Base-by-base conservation (phyloP, 2,329 filamentous ascomycete species). In the Aquanectria penicillioides region DNA sequence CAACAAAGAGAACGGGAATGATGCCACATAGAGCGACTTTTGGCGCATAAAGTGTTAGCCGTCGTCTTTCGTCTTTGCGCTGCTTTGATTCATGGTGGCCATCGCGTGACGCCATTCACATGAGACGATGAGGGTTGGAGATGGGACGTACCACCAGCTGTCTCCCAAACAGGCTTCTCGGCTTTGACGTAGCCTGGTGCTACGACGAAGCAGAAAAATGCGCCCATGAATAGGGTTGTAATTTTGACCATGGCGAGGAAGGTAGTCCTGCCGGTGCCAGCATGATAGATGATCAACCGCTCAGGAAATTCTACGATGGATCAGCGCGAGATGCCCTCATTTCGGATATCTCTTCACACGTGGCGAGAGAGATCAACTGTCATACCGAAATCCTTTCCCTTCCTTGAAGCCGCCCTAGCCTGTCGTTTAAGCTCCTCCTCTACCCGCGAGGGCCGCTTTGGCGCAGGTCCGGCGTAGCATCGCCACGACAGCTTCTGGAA, bases 221-320 rank as follows among this genome's bases (percentile, higher is more conserved):
- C 83, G 54, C 89, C 89, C 33, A 91, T 74, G 60, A 93, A 86
- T 34, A 95, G 81, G 3, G 89, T 89, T 1, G 87, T 87, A 54
- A 94, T 77, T 69, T 93, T 92, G 61, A 91, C 74, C 70, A 87
- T 85, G 44, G 89, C 90, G 40, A 94, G 77, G 64, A 90, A 89
- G 6, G 87, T 85, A 25, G 85, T 89, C 57, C 86, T 83, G 8
- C 83, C 82, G 1, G 86, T 89, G 49, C 92, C 91, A 50, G 88
- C 88, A 76, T 93, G 90, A 74, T 92, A 96, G 61, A 96, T 84
- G 65, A 93, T 82, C 23, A 94, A 71, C 12, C 78, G 79, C 62
- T 86, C 81, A 0, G 87, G 86, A 57, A 83, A 83, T 28, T 75
- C 82, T 86, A 18, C 9, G 29, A 10, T 11, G 28, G 12, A n/a